Base-by-base conservation (phyloP, 352 stramenopile genomes). In the Thalassiosira exigua region DNA sequence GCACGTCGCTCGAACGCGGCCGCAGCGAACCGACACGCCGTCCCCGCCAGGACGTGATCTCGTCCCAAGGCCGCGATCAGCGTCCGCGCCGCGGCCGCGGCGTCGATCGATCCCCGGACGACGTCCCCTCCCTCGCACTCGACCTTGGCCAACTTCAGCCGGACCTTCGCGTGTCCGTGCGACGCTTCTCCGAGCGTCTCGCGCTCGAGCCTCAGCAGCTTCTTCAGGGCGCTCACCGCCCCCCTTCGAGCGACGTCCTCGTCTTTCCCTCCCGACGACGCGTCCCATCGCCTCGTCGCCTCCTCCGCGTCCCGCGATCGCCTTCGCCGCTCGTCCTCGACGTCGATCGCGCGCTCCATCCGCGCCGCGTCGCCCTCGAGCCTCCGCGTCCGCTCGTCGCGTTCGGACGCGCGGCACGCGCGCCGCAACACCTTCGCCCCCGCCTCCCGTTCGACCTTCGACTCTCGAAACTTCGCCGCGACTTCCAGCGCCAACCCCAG, bases 131-230 rank as follows among this genome's bases (percentile, higher is more conserved):
- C 60, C 56, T 81, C 69, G 48, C 36, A 78, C 41, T 66, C 64
- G 1, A 70, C 50, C 44, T 85, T 85, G 51, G 77, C 56, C 22
- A 81, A 29, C 36, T 85, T 85, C 5, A 85, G 32, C 17, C 52
- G 44, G 4, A 85, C 22, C 53, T 85, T 85, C 19, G 77, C 69
- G 7, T 71, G 58, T 17, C 57, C 77, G 62, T 85, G 78, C 4
- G 62, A 81, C 11, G 69, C 4, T 41, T 77, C 69, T 32, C 77
- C 77, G 27, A 85, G 50, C 0, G 77, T 44, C 32, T 85, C 77
- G 11, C 59, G 41, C 59, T 81, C 70, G 5, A 72, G 39, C 3
- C 58, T 29, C 0, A 81, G 29, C 27, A 67, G 42, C 36, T 44
- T 46, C 46, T 75, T 77, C 0, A 81, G 52, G 26, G 44, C 64